These are phyloP conservation scores for Brachypodium distachyon DNA, from an alignment of 202 grass and related monocot species.

Conservation along the genomic window DNA sequence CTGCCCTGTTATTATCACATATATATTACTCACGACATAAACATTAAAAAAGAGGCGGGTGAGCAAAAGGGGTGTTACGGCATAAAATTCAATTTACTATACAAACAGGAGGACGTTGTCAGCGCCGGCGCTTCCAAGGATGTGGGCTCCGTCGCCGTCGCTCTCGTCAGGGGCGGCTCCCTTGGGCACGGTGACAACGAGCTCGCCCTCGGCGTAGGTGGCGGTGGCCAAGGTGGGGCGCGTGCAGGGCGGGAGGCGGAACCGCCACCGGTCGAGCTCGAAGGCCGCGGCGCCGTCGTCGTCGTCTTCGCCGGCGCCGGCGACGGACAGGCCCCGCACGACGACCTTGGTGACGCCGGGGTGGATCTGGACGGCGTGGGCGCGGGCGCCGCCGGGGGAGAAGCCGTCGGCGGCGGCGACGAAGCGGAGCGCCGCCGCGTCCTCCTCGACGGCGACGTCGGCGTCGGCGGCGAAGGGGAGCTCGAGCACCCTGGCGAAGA, in stretches of 20 bases:
- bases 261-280: conserved; percentile 89
- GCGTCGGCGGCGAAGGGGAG: conserved; percentile 88
- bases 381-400: conserved; percentile 35
- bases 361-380: conserved; percentile 77
- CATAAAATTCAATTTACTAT: conserved; percentile 29
- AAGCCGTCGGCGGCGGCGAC: conserved; percentile 49
- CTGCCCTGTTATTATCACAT: conserved; percentile 21
- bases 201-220: conserved; percentile 66
- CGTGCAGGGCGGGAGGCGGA: conserved; percentile 74
- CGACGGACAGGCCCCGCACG: conserved; percentile 29
- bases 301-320: not conserved
- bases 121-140: conserved; percentile 1
- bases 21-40: conserved; percentile 9
- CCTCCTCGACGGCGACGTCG: conserved; percentile 72
- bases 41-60: conserved; percentile 16
- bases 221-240: conserved; percentile 76
- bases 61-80: conserved; percentile 18
- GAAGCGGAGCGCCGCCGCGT: conserved; percentile 67
- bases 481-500: conserved; percentile 92
- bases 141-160: not conserved
- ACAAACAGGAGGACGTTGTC: conserved; percentile 40
- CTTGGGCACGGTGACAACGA: conserved; percentile 84
- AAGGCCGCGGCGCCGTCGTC: conserved; percentile 39
- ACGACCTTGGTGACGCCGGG: conserved; percentile 90
- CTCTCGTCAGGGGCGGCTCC: conserved; percentile 24